Conservation (phyloP, 2,329 filamentous ascomycete species). For the Pseudocercospora macadamiae region DNA sequence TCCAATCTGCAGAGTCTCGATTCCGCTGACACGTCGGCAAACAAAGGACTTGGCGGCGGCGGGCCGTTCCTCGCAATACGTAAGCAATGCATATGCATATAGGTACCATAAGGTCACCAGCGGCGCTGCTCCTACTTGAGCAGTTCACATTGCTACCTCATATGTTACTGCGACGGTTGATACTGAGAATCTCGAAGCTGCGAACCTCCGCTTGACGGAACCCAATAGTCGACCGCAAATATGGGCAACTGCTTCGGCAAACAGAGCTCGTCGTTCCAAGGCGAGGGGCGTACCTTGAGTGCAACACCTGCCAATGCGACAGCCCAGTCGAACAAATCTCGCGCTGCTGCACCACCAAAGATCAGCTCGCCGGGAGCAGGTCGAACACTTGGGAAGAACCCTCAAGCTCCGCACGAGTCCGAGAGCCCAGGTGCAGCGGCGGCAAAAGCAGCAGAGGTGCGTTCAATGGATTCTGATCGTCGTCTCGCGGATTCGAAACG, state of each 20-base stretch:
- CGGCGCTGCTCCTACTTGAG: too few relatives aligned
- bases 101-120: too few relatives aligned
- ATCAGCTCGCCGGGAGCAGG: conserved; percentile 46
- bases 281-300: conserved; percentile 73
- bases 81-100: neutral
- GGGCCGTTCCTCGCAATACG: neutral
- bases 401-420: conserved; percentile 32
- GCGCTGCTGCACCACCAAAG: conserved; percentile 52
- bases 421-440: conserved; percentile 71
- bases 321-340: conserved; percentile 43
- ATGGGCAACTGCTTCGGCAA: conserved; percentile 93
- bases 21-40: neutral
- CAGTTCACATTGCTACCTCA: too few relatives aligned
- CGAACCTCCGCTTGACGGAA: too few relatives aligned
- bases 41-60: neutral
- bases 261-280: conserved; percentile 65
- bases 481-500: neutral
- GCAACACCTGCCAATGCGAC: conserved; percentile 52
- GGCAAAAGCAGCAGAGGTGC: conserved; percentile 81
- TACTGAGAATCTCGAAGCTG: too few relatives aligned
- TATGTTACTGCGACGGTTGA: too few relatives aligned
- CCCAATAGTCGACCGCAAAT: conserved; percentile 23
- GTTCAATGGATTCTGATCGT: conserved; percentile 35
- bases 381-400: conserved; percentile 64
- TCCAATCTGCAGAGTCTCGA: neutral